phyloP scores from a whole-genome alignment of 2,329 filamentous ascomycete species.

The Hypomyces rosellus region DNA sequence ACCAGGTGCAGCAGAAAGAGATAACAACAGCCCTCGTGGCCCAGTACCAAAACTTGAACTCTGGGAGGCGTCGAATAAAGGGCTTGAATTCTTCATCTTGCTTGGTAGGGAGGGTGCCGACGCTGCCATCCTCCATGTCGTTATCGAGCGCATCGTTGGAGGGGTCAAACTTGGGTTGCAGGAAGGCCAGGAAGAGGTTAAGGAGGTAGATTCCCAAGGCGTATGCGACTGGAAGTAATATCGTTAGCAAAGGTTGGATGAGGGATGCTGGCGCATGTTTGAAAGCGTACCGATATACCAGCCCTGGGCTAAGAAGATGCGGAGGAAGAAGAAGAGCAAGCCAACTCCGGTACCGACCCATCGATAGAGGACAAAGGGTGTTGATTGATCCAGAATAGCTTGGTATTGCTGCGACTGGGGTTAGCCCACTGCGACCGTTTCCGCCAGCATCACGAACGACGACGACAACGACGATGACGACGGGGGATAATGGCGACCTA shows the following conservation, averaged over 20 bases:
- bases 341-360: slow-evolving; percentile 78
- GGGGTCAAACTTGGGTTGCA: slow-evolving; percentile 97
- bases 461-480: not conserved
- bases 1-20: slow-evolving; percentile 84
- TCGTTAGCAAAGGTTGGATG: not conserved
- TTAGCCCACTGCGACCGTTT: slow-evolving; percentile 13
- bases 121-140: slow-evolving; percentile 89
- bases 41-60: slow-evolving; percentile 99
- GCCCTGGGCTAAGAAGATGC: slow-evolving; percentile 87
- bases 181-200: slow-evolving; percentile 97
- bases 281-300: slow-evolving; percentile 90
- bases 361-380: slow-evolving; percentile 81
- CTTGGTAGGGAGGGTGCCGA: slow-evolving; percentile 80
- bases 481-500: slow-evolving; percentile 33
- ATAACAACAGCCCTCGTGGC: slow-evolving; percentile 82
- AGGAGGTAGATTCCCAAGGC: slow-evolving; percentile 97
- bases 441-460: not conserved
- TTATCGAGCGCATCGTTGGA: slow-evolving; percentile 86
- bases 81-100: slow-evolving; percentile 96
- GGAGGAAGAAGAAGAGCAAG: slow-evolving; percentile 75
- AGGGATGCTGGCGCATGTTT: not conserved
- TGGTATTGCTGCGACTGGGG: slow-evolving; percentile 69
- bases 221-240: slow-evolving; percentile 68
- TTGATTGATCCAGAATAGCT: slow-evolving; percentile 87
- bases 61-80: slow-evolving; percentile 90